These are phyloP conservation scores for Thuja plicata DNA, from an alignment of 83 land plant species.

Conservation along the genomic window DNA sequence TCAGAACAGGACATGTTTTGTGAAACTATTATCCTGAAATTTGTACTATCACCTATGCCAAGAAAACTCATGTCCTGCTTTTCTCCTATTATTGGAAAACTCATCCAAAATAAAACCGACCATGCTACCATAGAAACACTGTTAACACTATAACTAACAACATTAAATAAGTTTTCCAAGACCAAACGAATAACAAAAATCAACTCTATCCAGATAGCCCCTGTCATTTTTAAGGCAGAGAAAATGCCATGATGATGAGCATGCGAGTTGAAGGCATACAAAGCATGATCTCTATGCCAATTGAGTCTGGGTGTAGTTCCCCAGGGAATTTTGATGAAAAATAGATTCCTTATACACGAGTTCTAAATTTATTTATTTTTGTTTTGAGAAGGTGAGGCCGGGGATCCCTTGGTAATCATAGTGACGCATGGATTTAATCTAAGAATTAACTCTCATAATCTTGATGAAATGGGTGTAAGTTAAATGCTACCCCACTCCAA, in stretches of 20 bases:
- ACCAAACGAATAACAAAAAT: neutral
- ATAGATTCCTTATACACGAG: neutral
- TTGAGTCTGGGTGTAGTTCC: neutral
- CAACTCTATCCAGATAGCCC: neutral
- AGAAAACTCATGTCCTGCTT: neutral
- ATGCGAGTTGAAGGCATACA: neutral
- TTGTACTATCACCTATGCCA: neutral
- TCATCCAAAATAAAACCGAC: neutral
- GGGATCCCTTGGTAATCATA: neutral
- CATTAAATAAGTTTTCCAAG: neutral
- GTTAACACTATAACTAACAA: neutral
- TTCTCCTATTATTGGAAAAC: neutral
- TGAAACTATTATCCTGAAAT: neutral
- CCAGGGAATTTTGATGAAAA: neutral
- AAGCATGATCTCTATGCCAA: neutral
- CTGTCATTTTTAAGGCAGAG: neutral
- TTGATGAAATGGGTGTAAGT: neutral
- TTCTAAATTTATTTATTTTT: neutral
- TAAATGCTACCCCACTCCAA: neutral
- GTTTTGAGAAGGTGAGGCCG: neutral
- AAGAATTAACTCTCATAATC: neutral
- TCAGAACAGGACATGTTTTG: neutral
- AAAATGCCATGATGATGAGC: neutral
- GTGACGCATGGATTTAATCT: neutral
- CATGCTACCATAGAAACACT: neutral